These are phyloP conservation scores for Cyclostephanos invisitatus DNA, from an alignment of 108 stramenopile genomes.

Conservation along the genomic window DNA sequence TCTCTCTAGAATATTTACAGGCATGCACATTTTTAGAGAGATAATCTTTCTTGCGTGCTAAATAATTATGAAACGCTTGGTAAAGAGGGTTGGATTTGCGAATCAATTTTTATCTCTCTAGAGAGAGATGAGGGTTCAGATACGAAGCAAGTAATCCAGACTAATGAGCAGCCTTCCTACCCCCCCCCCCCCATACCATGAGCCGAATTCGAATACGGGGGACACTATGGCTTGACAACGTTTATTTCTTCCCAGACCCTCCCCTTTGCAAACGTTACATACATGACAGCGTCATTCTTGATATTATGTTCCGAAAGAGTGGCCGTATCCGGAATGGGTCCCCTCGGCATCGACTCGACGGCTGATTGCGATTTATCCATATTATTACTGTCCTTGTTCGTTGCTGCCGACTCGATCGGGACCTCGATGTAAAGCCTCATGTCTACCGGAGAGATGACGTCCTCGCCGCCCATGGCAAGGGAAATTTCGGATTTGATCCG, in stretches of 20 bases:
- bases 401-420: conserved; percentile 11
- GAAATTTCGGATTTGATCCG: conserved; percentile 60
- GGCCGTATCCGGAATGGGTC: conserved; percentile 32
- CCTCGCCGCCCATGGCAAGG: conserved; percentile 33
- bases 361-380: background rate
- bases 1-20: no score
- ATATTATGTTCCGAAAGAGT: conserved; percentile 39
- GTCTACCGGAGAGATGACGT: conserved; percentile 26
- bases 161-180: no score
- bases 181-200: background rate
- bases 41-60: no score
- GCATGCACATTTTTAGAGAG: no score
- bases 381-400: conserved; percentile 5
- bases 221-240: conserved; percentile 10
- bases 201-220: background rate
- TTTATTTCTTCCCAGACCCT: conserved; percentile 27
- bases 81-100: no score
- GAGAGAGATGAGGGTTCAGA: no score
- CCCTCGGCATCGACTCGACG: conserved; percentile 7
- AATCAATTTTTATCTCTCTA: no score
- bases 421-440: conserved; percentile 43
- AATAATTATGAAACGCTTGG: no score
- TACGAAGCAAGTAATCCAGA: background rate
- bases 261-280: conserved; percentile 47
- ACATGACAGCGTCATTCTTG: conserved; percentile 56